phyloP scores from a whole-genome alignment of 805 yeast species.

The Candida taoyuanica region DNA sequence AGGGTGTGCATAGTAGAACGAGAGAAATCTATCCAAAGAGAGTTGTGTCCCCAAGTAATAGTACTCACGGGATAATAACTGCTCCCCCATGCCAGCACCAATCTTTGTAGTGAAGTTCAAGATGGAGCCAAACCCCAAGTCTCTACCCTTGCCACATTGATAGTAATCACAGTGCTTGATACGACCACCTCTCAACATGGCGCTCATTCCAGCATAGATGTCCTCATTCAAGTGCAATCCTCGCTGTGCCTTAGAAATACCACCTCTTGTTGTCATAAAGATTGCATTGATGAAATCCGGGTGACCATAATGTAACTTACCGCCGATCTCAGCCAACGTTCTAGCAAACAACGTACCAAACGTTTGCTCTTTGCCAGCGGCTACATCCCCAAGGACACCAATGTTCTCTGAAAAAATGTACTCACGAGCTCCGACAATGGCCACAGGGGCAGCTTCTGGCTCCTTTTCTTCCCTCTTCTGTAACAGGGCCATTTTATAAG shows the following conservation, averaged over 20 bases:
- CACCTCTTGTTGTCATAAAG: constrained; percentile 94
- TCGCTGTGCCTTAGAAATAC: constrained; percentile 90
- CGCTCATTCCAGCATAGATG: constrained; percentile 93
- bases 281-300: constrained; percentile 91
- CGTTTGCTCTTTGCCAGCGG: constrained; percentile 97
- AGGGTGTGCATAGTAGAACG: constrained; percentile 95
- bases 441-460: constrained; percentile 54
- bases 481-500: constrained; percentile 37
- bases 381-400: constrained; percentile 92
- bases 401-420: constrained; percentile 61
- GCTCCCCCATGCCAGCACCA: constrained; percentile 99
- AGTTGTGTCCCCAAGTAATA: constrained; percentile 85
- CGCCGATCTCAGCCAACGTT: constrained; percentile 90
- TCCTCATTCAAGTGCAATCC: constrained; percentile 93
- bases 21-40: constrained; percentile 83
- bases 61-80: constrained; percentile 85
- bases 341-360: constrained; percentile 95
- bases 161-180: constrained; percentile 94
- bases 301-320: constrained; percentile 92
- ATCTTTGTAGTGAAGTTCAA: constrained; percentile 91
- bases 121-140: constrained; percentile 88
- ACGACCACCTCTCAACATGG: constrained; percentile 83
- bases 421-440: constrained; percentile 83
- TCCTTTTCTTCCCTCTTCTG: constrained; percentile 41
- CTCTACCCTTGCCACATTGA: constrained; percentile 97